phyloP scores from a whole-genome alignment of 208 protist species.

The Leishmania turanica region DNA sequence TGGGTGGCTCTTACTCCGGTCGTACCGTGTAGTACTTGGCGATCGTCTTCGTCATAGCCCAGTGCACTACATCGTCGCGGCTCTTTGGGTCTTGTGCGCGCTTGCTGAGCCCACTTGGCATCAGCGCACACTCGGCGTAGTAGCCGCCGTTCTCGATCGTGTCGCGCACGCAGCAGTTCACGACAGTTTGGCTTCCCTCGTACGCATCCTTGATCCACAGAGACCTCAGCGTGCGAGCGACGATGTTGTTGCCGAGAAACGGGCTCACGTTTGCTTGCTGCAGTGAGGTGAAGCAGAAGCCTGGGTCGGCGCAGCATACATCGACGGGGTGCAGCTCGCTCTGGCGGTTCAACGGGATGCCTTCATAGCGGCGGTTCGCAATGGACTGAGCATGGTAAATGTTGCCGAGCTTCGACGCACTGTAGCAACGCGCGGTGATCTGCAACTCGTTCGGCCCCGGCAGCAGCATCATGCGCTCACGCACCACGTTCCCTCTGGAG shows the following conservation, averaged over 20 bases:
- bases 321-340: conserved; percentile 70
- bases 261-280: conserved; percentile 40
- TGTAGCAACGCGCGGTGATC: conserved; percentile 75
- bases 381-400: conserved; percentile 81
- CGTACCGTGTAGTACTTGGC: conserved; percentile 76
- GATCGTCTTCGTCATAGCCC: conserved; percentile 86
- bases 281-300: conserved; percentile 67
- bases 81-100: conserved; percentile 55
- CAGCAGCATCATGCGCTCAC: conserved; percentile 64
- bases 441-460: conserved; percentile 46
- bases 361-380: conserved; percentile 70
- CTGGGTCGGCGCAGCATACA: conserved; percentile 70
- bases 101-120: conserved; percentile 67
- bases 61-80: conserved; percentile 70
- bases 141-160: conserved; percentile 70
- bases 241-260: conserved; percentile 46
- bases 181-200: conserved; percentile 77
- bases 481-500: conserved; percentile 52
- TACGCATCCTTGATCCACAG: conserved; percentile 73
- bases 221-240: conserved; percentile 65
- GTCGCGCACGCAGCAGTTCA: conserved; percentile 72
- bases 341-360: conserved; percentile 59
- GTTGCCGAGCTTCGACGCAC: conserved; percentile 83
- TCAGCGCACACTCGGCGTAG: conserved; percentile 74
- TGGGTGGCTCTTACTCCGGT: conserved; percentile 1